A percentile compares a stretch with the other conserved stretches of the same genome.
phyloP scores from a whole-genome alignment of 2,329 filamentous ascomycete genomes.

The Cladophialophora chaetospira region DNA sequence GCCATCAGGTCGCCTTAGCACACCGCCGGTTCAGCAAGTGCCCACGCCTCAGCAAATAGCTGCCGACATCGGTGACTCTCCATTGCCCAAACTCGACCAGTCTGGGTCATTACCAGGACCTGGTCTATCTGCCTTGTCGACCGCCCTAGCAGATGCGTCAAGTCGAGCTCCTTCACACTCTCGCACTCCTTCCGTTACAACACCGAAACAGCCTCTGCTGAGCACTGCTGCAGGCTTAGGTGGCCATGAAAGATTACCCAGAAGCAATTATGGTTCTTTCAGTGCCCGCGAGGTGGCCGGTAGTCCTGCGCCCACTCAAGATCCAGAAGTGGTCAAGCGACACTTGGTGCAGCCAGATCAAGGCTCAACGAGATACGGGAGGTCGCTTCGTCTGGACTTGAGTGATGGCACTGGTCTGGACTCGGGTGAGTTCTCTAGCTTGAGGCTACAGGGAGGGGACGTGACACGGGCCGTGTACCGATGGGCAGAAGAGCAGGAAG shows the following conservation, averaged over 20 bases:
- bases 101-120: slow-evolving; percentile 69
- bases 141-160: slow-evolving; percentile 76
- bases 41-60: slow-evolving; percentile 52
- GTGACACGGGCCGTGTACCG: slow-evolving; percentile 93
- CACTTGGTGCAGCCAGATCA: slow-evolving; percentile 76
- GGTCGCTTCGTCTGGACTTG: slow-evolving; percentile 37
- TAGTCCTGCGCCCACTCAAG: slow-evolving; percentile 68
- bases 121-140: slow-evolving; percentile 83
- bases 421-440: slow-evolving; percentile 87
- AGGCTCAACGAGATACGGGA: slow-evolving; percentile 41
- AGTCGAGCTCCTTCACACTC: slow-evolving; percentile 52
- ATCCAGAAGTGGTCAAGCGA: slow-evolving; percentile 86
- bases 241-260: slow-evolving; percentile 53
- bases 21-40: slow-evolving; percentile 54
- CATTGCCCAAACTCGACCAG: slow-evolving; percentile 62
- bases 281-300: slow-evolving; percentile 61
- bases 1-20: slow-evolving; percentile 50
- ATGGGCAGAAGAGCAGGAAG: slow-evolving; percentile 88
- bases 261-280: slow-evolving; percentile 83
- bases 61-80: slow-evolving; percentile 52
- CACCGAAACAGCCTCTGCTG: slow-evolving; percentile 34
- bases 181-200: slow-evolving; percentile 44
- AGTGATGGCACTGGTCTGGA: slow-evolving; percentile 45
- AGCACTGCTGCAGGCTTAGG: slow-evolving; percentile 60
- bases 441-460: slow-evolving; percentile 90